phyloP scores from a whole-genome alignment of 495 filamentous ascomycete species.

The Jackrogersella multiformis region DNA sequence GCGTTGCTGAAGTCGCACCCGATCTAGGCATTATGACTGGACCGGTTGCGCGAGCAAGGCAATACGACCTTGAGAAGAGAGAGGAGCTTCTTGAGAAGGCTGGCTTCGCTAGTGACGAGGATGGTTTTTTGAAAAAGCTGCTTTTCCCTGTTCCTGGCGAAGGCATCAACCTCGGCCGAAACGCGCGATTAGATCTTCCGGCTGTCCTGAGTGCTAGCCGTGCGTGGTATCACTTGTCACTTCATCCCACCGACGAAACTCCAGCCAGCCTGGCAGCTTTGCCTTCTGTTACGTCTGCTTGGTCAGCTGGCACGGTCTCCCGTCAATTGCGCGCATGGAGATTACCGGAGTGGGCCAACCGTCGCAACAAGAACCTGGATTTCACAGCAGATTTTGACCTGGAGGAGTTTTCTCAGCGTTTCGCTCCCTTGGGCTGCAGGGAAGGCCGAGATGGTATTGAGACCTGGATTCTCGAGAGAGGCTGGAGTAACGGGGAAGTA shows the following conservation, averaged over 20 bases:
- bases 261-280: constrained; percentile 72
- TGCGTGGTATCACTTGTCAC: constrained; percentile 92
- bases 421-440: constrained; percentile 82
- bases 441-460: constrained; percentile 94
- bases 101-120: constrained; percentile 79
- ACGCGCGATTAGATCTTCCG: constrained; percentile 78
- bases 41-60: constrained; percentile 71
- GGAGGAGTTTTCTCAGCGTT: constrained; percentile 88
- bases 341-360: constrained; percentile 95
- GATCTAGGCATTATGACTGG: constrained; percentile 82
- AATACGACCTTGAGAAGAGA: constrained; percentile 80
- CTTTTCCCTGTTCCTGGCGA: constrained; percentile 81
- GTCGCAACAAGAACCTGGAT: constrained; percentile 89
- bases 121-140: constrained; percentile 83
- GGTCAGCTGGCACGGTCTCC: constrained; percentile 92
- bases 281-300: constrained; percentile 70
- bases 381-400: constrained; percentile 97
- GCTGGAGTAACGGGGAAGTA: constrained; percentile 98
- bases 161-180: constrained; percentile 75
- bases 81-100: constrained; percentile 88
- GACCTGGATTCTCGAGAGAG: constrained; percentile 92
- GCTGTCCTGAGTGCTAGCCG: constrained; percentile 77
- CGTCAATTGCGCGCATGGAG: constrained; percentile 92
- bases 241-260: constrained; percentile 90
- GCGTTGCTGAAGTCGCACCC: constrained; percentile 78